phyloP scores from a whole-genome alignment of 257 asterid species.

The Lycium ferocissimum region DNA sequence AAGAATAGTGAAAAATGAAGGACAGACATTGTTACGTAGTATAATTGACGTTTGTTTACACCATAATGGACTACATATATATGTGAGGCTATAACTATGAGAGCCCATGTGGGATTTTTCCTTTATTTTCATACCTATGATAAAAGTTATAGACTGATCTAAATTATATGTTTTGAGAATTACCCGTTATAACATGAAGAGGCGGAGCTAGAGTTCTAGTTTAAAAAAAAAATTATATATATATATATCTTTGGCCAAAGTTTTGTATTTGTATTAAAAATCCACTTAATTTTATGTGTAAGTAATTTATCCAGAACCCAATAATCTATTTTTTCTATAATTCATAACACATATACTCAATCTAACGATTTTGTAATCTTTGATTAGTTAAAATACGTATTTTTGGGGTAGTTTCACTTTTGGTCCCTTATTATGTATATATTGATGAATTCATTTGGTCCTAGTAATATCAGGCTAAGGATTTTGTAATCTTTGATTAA shows the following conservation, averaged over 20 bases:
- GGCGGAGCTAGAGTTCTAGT: no score
- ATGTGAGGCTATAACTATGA: background rate
- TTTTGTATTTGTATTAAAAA: no score
- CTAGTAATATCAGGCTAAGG: background rate
- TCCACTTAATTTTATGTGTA: background rate
- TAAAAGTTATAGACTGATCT: background rate
- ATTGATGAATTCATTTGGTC: background rate
- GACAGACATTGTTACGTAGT: background rate
- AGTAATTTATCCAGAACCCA: background rate
- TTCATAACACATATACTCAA: background rate
- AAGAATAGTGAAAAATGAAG: background rate
- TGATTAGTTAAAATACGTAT: background rate
- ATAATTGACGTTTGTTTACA: slow-evolving; percentile 12
- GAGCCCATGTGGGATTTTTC: background rate
- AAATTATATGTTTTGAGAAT: background rate
- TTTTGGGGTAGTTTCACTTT: background rate
- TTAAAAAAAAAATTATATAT: no score
- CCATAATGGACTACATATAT: background rate
- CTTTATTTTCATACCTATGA: background rate
- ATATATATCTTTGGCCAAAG: no score
- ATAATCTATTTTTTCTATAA: background rate
- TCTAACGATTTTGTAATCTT: background rate
- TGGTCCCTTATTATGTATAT: background rate
- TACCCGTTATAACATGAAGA: no score
- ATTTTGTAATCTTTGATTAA: background rate